phyloP scores from a whole-genome alignment of 2,329 filamentous ascomycete genomes.

The Scortechinia acanthostroma region DNA sequence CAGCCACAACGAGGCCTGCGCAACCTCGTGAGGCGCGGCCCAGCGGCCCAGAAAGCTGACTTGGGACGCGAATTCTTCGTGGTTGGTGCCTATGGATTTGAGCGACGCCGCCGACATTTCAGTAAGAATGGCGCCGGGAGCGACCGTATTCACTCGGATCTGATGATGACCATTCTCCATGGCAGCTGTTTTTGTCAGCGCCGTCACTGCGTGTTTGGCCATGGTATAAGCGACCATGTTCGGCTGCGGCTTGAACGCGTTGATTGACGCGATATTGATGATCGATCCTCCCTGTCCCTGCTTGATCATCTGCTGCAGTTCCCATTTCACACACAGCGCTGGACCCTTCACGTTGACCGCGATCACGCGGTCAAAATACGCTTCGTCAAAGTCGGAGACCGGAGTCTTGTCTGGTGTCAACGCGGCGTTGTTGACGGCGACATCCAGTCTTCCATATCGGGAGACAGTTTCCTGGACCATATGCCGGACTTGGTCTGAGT shows the following conservation, averaged over 20 bases:
- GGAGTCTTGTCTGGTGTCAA: conserved; percentile 12
- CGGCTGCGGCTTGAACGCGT: conserved; percentile 20
- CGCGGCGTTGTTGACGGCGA: conserved; percentile 31
- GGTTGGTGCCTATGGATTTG: conserved; percentile 9
- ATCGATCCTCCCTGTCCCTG: conserved; percentile 18
- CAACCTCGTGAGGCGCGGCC: conserved; percentile 16
- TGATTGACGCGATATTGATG: conserved; percentile 30
- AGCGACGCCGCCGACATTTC: conserved; percentile 11
- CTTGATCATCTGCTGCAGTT: conserved; percentile 28
- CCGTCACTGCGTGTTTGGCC: conserved; percentile 31
- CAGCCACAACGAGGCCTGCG: conserved; percentile 21
- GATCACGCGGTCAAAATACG: conserved; percentile 23
- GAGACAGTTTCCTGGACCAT: conserved; percentile 19
- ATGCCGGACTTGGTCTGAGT: conserved; percentile 15
- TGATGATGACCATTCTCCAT: conserved; percentile 17
- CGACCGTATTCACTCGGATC: conserved; percentile 24
- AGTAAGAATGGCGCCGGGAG: conserved; percentile 7
- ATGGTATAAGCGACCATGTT: conserved; percentile 29
- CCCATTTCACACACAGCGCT: conserved; percentile 25
- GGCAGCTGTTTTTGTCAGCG: conserved; percentile 28
- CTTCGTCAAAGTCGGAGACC: conserved; percentile 21
- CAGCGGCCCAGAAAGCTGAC: conserved; percentile 9
- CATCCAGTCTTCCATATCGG: conserved; percentile 25
- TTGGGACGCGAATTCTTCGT: conserved; percentile 9
- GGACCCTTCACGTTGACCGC: conserved; percentile 28